phyloP scores from a whole-genome alignment of 192 early-diverging fungal species.

The Paraglomus occultum region DNA sequence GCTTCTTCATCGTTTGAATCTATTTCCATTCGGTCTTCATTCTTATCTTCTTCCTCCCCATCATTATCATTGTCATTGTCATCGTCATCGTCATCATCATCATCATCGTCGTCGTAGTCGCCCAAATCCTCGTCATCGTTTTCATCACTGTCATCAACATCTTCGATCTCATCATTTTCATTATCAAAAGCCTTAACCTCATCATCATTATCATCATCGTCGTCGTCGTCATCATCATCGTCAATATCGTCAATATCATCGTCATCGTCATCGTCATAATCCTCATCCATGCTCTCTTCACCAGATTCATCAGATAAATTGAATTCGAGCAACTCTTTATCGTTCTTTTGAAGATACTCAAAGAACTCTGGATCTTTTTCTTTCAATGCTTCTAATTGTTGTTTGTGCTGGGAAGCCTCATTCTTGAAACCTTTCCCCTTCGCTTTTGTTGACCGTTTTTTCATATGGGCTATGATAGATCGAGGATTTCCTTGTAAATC shows the following conservation, averaged over 20 bases:
- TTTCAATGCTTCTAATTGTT: slow-evolving; percentile 81
- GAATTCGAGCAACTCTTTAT: slow-evolving; percentile 80
- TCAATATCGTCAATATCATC: slow-evolving; percentile 39
- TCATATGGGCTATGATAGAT: no score
- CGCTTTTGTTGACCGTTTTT: no score
- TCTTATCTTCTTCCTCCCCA: slow-evolving; percentile 13
- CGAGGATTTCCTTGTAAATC: no score
- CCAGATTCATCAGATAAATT: slow-evolving; percentile 49
- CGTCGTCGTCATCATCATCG: slow-evolving; percentile 31
- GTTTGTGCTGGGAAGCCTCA: slow-evolving; percentile 63
- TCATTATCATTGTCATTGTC: no score
- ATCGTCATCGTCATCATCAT: slow-evolving; percentile 12
- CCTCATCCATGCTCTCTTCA: slow-evolving; percentile 41
- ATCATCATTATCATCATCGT: slow-evolving; percentile 29
- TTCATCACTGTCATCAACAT: no score
- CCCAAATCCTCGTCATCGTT: not conserved
- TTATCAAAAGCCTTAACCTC: slow-evolving; percentile 30
- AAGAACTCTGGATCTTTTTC: slow-evolving; percentile 90
- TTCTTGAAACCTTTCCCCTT: slow-evolving; percentile 14
- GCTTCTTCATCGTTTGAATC: not conserved
- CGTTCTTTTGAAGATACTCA: slow-evolving; percentile 88
- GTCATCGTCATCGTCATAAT: slow-evolving; percentile 45
- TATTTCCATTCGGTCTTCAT: not conserved
- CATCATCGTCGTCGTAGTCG: not conserved
- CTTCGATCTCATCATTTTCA: slow-evolving; percentile 32